Evolutionary conservation across 2,329 filamentous ascomycete species (phyloP), one percentile per base, ranked within the genome.

Genomic region (Aureobasidium sp.): DNA sequence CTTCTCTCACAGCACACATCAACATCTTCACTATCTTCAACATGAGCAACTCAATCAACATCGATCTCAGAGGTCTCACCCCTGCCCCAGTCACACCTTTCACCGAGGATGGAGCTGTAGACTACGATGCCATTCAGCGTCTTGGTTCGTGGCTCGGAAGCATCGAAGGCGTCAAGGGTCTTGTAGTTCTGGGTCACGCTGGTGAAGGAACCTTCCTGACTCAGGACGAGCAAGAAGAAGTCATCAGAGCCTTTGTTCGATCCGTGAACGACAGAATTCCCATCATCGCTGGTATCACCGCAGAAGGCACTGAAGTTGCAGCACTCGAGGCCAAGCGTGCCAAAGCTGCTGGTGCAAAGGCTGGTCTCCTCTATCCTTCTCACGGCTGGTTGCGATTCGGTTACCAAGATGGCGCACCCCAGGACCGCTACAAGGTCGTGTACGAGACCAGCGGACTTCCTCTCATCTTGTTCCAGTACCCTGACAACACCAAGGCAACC

Each of bases 371-470:
- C 2, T 82, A 82, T 66, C 80, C 80, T 15, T 80, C 78, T 0
- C 80, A 82, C 62, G 80, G 80, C 61, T 82, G 80, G 80, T 68
- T 82, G 27, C 77, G 80, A n/a, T 82, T 82, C 65, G 80, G 80
- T 9, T 82, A 82, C 66, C 80, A 82, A 65, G 71, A 74, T 14
- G 80, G 79, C 29, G 80, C 80, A 9, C 79, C 80, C 2, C 79
- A 82, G 65, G 79, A 82, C 65, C 75, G 80, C 37, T 82, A 82
- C 73, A 75, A 74, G 68, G 71, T 71, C 0, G 79, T 82, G 8
- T 82, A 78, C 63, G 80, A 81, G 72, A 74, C 75, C 45, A 79
- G 77, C 31, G 73, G 76, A 3, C 72, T 82, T 48, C 80, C 80
- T 3, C 71, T 82, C 37, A 82, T 82, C 61, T 73, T 82, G 4